Conservation (phyloP, 78 protist species). For the Chrysochromulina parva region DNA sequence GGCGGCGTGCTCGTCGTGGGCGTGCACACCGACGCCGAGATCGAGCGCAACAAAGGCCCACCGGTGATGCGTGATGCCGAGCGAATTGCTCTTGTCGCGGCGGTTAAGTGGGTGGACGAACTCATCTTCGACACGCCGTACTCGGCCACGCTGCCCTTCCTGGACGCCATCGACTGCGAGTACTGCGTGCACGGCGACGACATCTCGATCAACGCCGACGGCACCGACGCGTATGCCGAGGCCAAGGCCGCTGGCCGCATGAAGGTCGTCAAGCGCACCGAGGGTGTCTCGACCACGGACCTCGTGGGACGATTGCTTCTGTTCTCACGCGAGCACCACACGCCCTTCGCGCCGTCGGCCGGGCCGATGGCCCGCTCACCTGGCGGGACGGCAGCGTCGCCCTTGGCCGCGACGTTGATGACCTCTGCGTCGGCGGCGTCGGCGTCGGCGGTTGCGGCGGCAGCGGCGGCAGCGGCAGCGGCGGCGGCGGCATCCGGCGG, state of each 20-base stretch:
- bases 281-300: slow-evolving; percentile 92
- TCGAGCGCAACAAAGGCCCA: slow-evolving; percentile 84
- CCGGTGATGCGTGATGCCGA: slow-evolving; percentile 90
- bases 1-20: slow-evolving; percentile 88
- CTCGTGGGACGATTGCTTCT: slow-evolving; percentile 91
- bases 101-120: slow-evolving; percentile 95
- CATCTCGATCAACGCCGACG: slow-evolving; percentile 57
- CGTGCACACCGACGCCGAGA: slow-evolving; percentile 88
- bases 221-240: slow-evolving; percentile 75
- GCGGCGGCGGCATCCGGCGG: no score
- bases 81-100: slow-evolving; percentile 79
- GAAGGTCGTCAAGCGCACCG: slow-evolving; percentile 67
- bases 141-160: slow-evolving; percentile 50
- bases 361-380: no score
- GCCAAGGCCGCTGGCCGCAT: slow-evolving; percentile 59
- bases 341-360: no score
- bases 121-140: slow-evolving; percentile 90
- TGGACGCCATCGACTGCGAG: slow-evolving; percentile 64
- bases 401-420: no score
- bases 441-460: no score
- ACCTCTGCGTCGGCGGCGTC: no score
- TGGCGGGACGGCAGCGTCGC: no score
- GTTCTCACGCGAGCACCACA: slow-evolving; percentile 76
- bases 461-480: no score
- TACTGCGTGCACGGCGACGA: slow-evolving; percentile 84